These are phyloP conservation scores for Aspergillus affinis DNA, from an alignment of 495 filamentous ascomycete species.

Conservation along the genomic window DNA sequence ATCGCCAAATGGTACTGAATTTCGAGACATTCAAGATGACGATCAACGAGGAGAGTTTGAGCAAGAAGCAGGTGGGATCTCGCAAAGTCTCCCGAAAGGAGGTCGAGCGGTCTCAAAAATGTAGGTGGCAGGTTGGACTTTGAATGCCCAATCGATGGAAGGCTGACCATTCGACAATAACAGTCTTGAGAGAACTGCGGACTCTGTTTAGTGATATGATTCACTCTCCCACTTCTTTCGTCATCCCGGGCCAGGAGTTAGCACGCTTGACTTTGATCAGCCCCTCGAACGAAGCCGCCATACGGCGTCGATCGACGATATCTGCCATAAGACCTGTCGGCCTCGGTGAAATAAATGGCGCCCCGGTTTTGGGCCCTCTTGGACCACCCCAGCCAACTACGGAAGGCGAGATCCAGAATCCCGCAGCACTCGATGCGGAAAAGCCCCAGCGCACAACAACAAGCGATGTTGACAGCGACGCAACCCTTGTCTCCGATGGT, in stretches of 20 bases:
- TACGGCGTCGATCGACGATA: constrained; percentile 57
- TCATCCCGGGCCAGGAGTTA: constrained; percentile 72
- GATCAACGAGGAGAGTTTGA: constrained; percentile 56
- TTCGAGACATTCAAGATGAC: constrained; percentile 68
- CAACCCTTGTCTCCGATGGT: constrained; percentile 49
- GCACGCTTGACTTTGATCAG: constrained; percentile 77
- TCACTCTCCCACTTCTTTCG: constrained; percentile 49
- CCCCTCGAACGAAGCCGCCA: constrained; percentile 56
- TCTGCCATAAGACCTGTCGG: constrained; percentile 34
- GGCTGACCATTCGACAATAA: constrained; percentile 3
- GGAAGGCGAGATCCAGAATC: constrained; percentile 19
- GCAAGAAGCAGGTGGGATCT: constrained; percentile 65
- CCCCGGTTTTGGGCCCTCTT: constrained; percentile 52
- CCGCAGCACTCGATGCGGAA: constrained; percentile 17
- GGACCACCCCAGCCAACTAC: constrained; percentile 37
- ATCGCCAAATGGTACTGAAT: constrained; percentile 76
- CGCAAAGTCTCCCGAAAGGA: constrained; percentile 58
- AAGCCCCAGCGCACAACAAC: constrained; percentile 20
- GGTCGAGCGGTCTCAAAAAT: constrained; percentile 66
- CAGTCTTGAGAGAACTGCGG: constrained; percentile 72
- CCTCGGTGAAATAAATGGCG: constrained; percentile 53
- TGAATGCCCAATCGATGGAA: neutral
- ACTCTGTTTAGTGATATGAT: constrained; percentile 73
- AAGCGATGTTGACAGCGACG: constrained; percentile 47
- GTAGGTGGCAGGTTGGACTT: constrained; percentile 47